These are phyloP conservation scores for Orbilia ellipsospora DNA, from an alignment of 2,329 filamentous ascomycete species.

Conservation along the genomic window DNA sequence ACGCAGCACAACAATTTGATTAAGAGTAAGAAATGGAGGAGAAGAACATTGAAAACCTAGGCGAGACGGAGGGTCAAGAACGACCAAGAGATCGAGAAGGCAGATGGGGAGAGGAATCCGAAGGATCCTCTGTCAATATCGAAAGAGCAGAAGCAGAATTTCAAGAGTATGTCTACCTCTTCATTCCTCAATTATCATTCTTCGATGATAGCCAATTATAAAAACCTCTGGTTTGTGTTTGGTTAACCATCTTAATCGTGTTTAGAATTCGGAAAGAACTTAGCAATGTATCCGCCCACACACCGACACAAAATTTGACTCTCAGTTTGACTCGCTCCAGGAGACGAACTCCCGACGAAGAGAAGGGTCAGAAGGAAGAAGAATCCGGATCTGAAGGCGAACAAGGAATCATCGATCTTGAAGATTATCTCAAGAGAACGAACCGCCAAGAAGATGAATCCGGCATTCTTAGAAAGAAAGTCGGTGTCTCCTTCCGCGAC, in stretches of 20 bases:
- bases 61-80: constrained; percentile 25
- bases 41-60: constrained; percentile 27
- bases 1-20: background rate
- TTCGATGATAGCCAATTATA: background rate
- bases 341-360: constrained; percentile 28
- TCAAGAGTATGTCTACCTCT: constrained; percentile 56
- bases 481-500: constrained; percentile 59
- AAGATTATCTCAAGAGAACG: constrained; percentile 58
- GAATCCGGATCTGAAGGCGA: constrained; percentile 54
- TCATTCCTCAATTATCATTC: background rate
- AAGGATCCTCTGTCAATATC: constrained; percentile 57
- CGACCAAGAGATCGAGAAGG: constrained; percentile 22
- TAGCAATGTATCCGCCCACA: constrained; percentile 28
- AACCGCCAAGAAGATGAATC: constrained; percentile 55
- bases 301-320: constrained; percentile 19
- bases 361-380: constrained; percentile 45
- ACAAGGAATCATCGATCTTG: constrained; percentile 56
- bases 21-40: constrained; percentile 24
- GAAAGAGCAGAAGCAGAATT: constrained; percentile 57
- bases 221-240: background rate
- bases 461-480: constrained; percentile 58
- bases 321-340: constrained; percentile 41
- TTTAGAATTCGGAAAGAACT: constrained; percentile 39
- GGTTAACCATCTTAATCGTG: background rate
- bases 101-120: constrained; percentile 50